Base-by-base conservation (phyloP, 2,329 filamentous ascomycete genomes). In the Colletotrichum shisoi region DNA sequence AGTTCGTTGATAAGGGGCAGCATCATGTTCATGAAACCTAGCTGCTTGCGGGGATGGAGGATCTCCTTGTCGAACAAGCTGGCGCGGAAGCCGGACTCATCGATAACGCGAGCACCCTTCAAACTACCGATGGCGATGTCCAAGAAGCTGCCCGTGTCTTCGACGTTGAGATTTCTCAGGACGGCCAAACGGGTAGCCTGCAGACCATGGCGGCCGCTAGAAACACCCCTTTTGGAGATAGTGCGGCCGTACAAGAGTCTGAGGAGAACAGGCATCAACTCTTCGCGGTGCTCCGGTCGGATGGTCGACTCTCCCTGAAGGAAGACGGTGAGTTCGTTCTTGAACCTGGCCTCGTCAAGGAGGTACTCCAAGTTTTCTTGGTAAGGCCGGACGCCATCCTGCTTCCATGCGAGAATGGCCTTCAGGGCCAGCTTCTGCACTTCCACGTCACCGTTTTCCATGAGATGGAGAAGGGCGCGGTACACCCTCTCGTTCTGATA, bases 11-110 rank as follows among this genome's bases (percentile, higher is more conserved):
- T 88, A 75, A 98, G 87, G 12, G 94, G 89, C 67, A 93, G 89
- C 57, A 95, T 84, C 92, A 98, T 95, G 75, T 96, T 96, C 58
- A 97, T 81, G 75, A 97, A 88, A 81, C 96, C 95, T 66, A 95
- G 86, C 77, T 97, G 94, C 77, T 94, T 95, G 73, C 94, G 87
- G 12, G 85, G 79, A 17, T 87, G 85, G 31, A 94, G 79, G 13
- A 90, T 69, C 51, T 91, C 86, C 34, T 83, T 79, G 1, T 82
- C 76, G 56, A 93, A 85, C 1, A 83, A 75, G 62, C 84, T 80
- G 57, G 86, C 81, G 3, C 84, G 79, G 7, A 87, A 72, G 5
- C 79, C 72, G 1, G 79, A 75, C 12, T 84, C 78, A 58, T 85
- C 81, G 19, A 91, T 73, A 11, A 94, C 77, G 2, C 81, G 82